Conservation (phyloP, 129 eudicot species). For the sunflower (Helianthus annuus) region HanXRQr2.0-SUNRISE NC_035448.2:57128805-57129304, state of each 20-base stretch:
- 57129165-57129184: conserved; percentile 79
- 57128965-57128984: conserved; percentile 99
- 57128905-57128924: conserved; percentile 82
- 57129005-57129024: conserved; percentile 29
- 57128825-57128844: conserved; percentile 1
- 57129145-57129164: conserved; percentile 98
- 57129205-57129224: conserved; percentile 37
- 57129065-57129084: conserved; percentile 6
- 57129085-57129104: neutral
- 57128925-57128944: conserved; percentile 93
- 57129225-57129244: neutral
- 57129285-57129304: neutral
- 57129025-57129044: neutral
- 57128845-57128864: neutral
- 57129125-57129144: conserved; percentile 96
- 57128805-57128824: neutral
- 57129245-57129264: neutral
- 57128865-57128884: conserved; percentile 6
- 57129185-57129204: conserved; percentile 55
- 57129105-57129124: conserved; percentile 16
- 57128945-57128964: conserved; percentile 90
- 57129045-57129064: too few relatives aligned
- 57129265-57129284: conserved; percentile 2
- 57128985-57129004: conserved; percentile 88
- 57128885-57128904: neutral